A percentile compares a stretch with the other conserved stretches of the same genome.
phyloP scores from a whole-genome alignment of 225 moss, liverwort and hornwort species.

The Bryoerythrophyllum caledonicum region DNA sequence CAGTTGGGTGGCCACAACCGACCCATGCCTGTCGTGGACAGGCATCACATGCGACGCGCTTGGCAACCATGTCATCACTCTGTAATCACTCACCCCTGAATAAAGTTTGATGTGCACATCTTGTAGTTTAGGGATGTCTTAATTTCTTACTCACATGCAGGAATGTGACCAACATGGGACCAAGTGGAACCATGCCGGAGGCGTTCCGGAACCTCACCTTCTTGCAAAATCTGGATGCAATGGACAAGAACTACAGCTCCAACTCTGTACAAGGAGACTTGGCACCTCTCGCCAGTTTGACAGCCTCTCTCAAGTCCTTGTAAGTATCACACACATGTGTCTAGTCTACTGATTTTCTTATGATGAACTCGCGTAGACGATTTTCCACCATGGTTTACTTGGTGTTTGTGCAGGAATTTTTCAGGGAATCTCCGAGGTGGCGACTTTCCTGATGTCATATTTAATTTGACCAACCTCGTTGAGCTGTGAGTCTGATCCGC shows the following conservation, averaged over 20 bases:
- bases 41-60: conserved; percentile 37
- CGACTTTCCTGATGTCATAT: conserved; percentile 39
- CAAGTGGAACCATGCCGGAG: conserved; percentile 31
- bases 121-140: neutral
- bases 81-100: conserved; percentile 33
- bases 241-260: neutral
- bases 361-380: no score
- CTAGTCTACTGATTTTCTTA: neutral
- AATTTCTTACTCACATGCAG: conserved; percentile 18
- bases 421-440: conserved; percentile 25
- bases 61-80: conserved; percentile 33
- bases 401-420: conserved; percentile 34
- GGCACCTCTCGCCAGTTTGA: conserved; percentile 38
- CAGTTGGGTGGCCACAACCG: conserved; percentile 26
- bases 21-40: conserved; percentile 38
- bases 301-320: conserved; percentile 38
- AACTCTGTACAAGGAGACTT: conserved; percentile 25
- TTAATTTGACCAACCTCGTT: conserved; percentile 33
- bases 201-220: conserved; percentile 38
- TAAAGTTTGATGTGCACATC: no score
- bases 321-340: conserved; percentile 19
- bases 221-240: conserved; percentile 33
- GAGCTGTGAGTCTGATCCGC: conserved; percentile 32
- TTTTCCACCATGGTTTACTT: no score
- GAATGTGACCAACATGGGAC: conserved; percentile 31